Evolutionary conservation across 2,329 filamentous ascomycete genomes (phyloP), one percentile per base, ranked within the genome.

Genomic region (Penicillium palitans): DNA sequence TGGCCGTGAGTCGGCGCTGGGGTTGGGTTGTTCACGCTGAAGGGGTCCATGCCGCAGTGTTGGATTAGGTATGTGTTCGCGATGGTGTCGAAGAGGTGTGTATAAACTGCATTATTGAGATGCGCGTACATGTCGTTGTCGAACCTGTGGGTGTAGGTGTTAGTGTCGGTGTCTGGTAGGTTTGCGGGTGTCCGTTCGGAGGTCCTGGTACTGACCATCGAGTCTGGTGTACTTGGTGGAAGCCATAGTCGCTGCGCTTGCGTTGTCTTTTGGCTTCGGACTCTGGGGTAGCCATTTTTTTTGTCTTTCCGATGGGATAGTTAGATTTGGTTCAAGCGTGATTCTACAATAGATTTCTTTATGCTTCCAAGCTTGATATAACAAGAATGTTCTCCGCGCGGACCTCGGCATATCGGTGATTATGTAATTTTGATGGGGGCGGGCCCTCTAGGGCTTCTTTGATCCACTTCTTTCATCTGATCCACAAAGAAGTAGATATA

Each of bases 51-150:
- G 13, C 84, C 84, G 74, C 91, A 96, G 68, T 90, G 81, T 52
- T 88, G 81, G 61, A 96, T 91, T 19, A 98, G 84, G 74, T 95
- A 98, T 49, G 88, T 84, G 75, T 97, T 98, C 72, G 96, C 87
- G 58, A 96, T 85, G 1, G 90, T 93, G 78, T 98, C 93, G 74
- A 96, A 95, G 57, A 96, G 82, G 61, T 90, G 88, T 68, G 90
- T 90, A 76, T 96, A 96, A 54, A 95, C 83, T 41, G 87, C 90
- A 72, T 96, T 96, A 78, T 96, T 96, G 81, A 96, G 86, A 73
- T 98, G 93, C 60, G 90, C 84, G 75, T 95, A 96, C 90, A 96
- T 95, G 78, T 96, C 92, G 72, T 96, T 96, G 76, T 96, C 92
- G 73, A 86, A 87, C 91, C 91, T 93, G 61, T 25, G 50, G 19